Base-by-base conservation (phyloP, 2,329 filamentous ascomycete species). In the Bipolaris cookei region DNA sequence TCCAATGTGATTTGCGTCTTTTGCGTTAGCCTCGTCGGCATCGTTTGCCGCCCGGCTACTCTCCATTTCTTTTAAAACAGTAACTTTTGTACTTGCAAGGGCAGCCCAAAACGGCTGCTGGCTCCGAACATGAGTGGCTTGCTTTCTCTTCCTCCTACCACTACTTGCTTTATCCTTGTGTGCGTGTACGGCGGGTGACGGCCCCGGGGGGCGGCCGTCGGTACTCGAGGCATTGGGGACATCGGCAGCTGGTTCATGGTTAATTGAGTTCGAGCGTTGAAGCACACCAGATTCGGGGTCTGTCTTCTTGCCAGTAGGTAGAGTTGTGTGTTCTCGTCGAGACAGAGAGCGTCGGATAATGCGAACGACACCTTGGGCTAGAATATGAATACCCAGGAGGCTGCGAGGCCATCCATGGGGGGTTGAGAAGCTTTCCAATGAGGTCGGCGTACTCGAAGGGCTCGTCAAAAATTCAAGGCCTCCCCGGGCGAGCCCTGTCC, bases 51-150 rank as follows among this genome's bases (percentile, higher is more conserved):
- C 87, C 74, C 90, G 88, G 64, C 90, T 94, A 74, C 96, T 86
- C 78, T 83, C 81, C 75, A 82, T 84, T 80, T 78, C 93, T 80
- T 96, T 95, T 72, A 96, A 88, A 79, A 97, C 92, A 68, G 95
- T 94, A 74, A 97, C 93, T 83, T 97, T 97, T 72, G 93, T 97
- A 79, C 92, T 97, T 49, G 93, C 93, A 67, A 97, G 85, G 45
- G 93, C 93, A 63, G 93, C 92, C 93, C 93, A 97, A 64, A 97
- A 86, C 46, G 93, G 93, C 79, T 97, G 93, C 72, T 92, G 88
- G 75, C 92, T 91, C 76, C 93, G 85, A 65, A 96, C 92, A 77
- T 95, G 91, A 56, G 92, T 92, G 72, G 91, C 94, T 78, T 96
- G 92, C 79, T 95, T 94, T 79, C 90, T 87, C 79, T 91, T 90